Conservation (phyloP, 2,329 filamentous ascomycete genomes). For the Salinomyces thailandicus region DNA sequence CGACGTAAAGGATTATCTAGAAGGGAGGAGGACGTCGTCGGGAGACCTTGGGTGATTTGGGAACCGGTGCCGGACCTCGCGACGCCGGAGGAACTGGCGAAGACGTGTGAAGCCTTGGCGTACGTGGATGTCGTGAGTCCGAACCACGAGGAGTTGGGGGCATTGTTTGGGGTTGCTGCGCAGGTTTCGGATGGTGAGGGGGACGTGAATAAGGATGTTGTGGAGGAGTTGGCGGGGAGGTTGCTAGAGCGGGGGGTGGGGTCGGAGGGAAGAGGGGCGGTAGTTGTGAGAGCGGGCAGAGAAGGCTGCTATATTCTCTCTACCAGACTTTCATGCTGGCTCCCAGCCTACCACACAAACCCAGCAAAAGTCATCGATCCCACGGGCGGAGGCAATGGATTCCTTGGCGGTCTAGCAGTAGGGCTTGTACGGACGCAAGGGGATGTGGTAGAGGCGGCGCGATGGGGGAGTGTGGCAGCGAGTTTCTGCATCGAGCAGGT, state of each 20-base stretch:
- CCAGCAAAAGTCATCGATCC: constrained; percentile 64
- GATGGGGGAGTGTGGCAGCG: constrained; percentile 71
- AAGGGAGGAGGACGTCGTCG: constrained; percentile 9
- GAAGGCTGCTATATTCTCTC: constrained; percentile 52
- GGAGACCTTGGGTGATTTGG: constrained; percentile 68
- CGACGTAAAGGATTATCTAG: constrained; percentile 37
- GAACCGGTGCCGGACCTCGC: constrained; percentile 90
- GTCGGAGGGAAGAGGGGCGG: constrained; percentile 32
- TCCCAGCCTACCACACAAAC: constrained; percentile 62
- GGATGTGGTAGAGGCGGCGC: constrained; percentile 57
- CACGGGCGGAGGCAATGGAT: constrained; percentile 88
- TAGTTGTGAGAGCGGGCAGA: constrained; percentile 62
- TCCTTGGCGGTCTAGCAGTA: constrained; percentile 55
- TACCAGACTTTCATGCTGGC: constrained; percentile 43
- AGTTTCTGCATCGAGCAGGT: constrained; percentile 94
- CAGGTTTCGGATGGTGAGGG: neutral
- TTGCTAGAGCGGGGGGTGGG: constrained; percentile 25
- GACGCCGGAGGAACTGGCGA: constrained; percentile 51
- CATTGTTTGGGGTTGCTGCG: constrained; percentile 56
- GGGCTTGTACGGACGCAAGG: constrained; percentile 45
- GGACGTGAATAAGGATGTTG: constrained; percentile 28
- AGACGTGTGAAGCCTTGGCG: constrained; percentile 43
- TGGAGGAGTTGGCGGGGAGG: constrained; percentile 30
- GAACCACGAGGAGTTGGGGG: constrained; percentile 81
- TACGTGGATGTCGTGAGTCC: constrained; percentile 57